phyloP scores from a whole-genome alignment of 2,329 filamentous ascomycete species.

The Pseudogymnoascus sp. region DNA sequence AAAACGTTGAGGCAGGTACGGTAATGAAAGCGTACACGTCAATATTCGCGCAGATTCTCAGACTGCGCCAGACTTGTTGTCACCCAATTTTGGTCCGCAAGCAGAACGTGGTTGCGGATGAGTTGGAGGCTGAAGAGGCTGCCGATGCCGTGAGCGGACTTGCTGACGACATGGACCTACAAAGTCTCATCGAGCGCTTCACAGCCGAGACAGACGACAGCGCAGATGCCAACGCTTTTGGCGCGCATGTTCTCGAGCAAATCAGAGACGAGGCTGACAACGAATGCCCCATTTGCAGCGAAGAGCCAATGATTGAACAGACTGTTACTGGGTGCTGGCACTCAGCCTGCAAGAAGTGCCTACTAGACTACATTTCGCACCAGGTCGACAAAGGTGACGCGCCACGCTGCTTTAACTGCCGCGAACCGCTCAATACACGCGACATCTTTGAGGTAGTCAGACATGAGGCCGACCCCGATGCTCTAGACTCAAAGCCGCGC shows the following conservation, averaged over 20 bases:
- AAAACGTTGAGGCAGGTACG: conserved; percentile 84
- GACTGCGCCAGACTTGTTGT: conserved; percentile 87
- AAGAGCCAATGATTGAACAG: conserved; percentile 93
- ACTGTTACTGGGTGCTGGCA: conserved; percentile 97
- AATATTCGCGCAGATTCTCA: conserved; percentile 92
- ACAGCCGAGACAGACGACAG: conserved; percentile 58
- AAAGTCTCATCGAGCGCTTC: conserved; percentile 77
- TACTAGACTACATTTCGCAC: conserved; percentile 84
- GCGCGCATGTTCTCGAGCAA: conserved; percentile 78
- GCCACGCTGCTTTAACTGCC: conserved; percentile 84
- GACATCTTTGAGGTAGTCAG: conserved; percentile 90
- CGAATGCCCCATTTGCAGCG: conserved; percentile 90
- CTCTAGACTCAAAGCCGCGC: conserved; percentile 38
- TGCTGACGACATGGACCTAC: conserved; percentile 92
- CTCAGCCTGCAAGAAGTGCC: conserved; percentile 86
- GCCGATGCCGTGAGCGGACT: conserved; percentile 74
- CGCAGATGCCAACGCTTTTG: conserved; percentile 63
- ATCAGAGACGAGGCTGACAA: conserved; percentile 83
- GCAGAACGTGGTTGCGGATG: conserved; percentile 74
- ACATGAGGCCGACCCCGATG: conserved; percentile 55
- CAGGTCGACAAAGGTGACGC: conserved; percentile 68
- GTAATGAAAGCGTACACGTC: conserved; percentile 93
- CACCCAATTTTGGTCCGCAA: conserved; percentile 87
- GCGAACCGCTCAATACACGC: conserved; percentile 69
- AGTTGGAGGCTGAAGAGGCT: conserved; percentile 70